phyloP scores from a whole-genome alignment of 2,329 filamentous ascomycete species.

The Coniosporium tulheliwenetii region DNA sequence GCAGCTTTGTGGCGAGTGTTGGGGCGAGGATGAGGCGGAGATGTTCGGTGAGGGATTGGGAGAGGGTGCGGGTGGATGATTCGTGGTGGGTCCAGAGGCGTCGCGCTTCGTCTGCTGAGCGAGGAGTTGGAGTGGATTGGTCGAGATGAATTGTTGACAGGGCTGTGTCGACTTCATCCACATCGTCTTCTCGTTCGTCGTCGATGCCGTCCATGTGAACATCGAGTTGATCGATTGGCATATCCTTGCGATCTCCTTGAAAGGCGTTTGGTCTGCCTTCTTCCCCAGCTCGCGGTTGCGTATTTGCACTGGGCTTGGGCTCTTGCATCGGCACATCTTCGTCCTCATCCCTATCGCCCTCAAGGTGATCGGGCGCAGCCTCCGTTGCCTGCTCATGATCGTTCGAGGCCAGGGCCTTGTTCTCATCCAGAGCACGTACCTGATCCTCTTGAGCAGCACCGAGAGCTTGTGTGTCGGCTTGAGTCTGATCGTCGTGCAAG shows the following conservation, averaged over 20 bases:
- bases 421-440: constrained; percentile 69
- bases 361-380: constrained; percentile 15
- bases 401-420: constrained; percentile 66
- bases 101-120: constrained; percentile 39
- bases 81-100: constrained; percentile 78
- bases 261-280: constrained; percentile 30
- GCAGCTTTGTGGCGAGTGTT: constrained; percentile 88
- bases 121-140: constrained; percentile 4
- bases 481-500: constrained; percentile 64
- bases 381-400: constrained; percentile 25
- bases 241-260: constrained; percentile 18
- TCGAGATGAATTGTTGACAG: constrained; percentile 59
- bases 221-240: constrained; percentile 9
- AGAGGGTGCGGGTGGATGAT: constrained; percentile 66
- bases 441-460: constrained; percentile 81
- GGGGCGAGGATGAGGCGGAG: constrained; percentile 90
- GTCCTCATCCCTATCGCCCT: constrained; percentile 15
- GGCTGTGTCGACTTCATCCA: constrained; percentile 36
- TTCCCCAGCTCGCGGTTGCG: constrained; percentile 9
- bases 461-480: constrained; percentile 80
- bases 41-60: constrained; percentile 81
- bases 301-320: constrained; percentile 15
- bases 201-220: constrained; percentile 9
- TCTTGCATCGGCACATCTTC: constrained; percentile 33
- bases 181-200: constrained; percentile 13